Conservation (phyloP, 768 basidiomycete genomes). For the Boletus barrowsii region DNA sequence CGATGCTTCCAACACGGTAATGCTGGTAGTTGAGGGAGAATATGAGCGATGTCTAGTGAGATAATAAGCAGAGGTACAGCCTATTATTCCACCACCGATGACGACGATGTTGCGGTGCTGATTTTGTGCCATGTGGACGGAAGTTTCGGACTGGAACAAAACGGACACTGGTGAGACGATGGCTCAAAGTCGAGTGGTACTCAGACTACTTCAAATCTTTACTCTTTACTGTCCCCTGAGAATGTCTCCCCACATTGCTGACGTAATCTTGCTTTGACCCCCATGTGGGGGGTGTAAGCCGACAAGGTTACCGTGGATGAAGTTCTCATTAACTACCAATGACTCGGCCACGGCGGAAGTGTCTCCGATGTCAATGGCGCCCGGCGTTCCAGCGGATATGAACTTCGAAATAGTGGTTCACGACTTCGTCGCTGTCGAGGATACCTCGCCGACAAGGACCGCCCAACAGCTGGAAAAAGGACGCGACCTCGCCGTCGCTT, state of each 20-base stretch:
- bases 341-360: background rate
- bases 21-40: conserved; percentile 35
- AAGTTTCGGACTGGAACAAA: too few relatives aligned
- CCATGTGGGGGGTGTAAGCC: conserved; percentile 1
- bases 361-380: background rate
- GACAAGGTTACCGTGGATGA: background rate
- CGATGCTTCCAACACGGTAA: conserved; percentile 75
- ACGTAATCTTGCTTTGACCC: background rate
- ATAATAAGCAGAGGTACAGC: conserved; percentile 81
- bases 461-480: conserved; percentile 15
- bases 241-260: too few relatives aligned
- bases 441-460: background rate
- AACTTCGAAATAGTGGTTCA: conserved; percentile 18
- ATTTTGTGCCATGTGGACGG: conserved; percentile 15
- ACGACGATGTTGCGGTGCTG: conserved; percentile 54
- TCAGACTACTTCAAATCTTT: too few relatives aligned
- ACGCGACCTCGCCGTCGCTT: conserved; percentile 18
- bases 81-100: conserved; percentile 85
- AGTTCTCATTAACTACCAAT: background rate
- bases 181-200: too few relatives aligned
- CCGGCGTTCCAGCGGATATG: background rate
- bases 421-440: conserved; percentile 13
- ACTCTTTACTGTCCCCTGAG: too few relatives aligned
- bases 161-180: too few relatives aligned
- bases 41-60: conserved; percentile 57